Percentiles rank a stretch among this genome's conserved stretches.
Conservation (phyloP, 1,284 basidiomycete species). For the Marasmius oreades region DNA sequence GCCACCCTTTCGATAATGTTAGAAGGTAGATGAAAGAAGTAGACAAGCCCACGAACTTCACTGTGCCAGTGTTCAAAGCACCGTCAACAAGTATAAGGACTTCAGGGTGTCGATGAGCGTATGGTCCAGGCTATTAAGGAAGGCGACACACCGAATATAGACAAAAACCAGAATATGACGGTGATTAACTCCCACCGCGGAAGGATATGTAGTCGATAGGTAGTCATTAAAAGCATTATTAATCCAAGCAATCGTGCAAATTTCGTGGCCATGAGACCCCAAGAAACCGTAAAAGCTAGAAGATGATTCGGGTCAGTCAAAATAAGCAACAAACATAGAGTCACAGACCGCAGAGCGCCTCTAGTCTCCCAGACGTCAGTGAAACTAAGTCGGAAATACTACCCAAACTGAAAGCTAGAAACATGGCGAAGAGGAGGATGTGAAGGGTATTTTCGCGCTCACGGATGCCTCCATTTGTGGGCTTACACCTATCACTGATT, state of each 20-base stretch:
- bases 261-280: slow-evolving; percentile 1
- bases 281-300: slow-evolving; percentile 1
- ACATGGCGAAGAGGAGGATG: slow-evolving; percentile 1
- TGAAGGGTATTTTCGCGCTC: neutral
- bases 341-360: neutral
- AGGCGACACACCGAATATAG: neutral
- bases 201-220: neutral
- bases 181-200: neutral
- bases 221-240: neutral
- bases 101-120: neutral
- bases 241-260: neutral
- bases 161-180: neutral
- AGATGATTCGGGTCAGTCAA: neutral
- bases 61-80: neutral
- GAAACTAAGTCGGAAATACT: neutral
- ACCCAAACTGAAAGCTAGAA: neutral
- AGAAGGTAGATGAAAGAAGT: neutral
- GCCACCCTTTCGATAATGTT: neutral
- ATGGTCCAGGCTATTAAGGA: neutral
- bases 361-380: neutral
- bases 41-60: neutral
- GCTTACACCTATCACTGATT: neutral
- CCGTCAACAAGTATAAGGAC: neutral
- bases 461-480: neutral
- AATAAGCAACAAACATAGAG: neutral